phyloP scores from a whole-genome alignment of 1,284 basidiomycete species.

The Takashimella tepidaria region DNA sequence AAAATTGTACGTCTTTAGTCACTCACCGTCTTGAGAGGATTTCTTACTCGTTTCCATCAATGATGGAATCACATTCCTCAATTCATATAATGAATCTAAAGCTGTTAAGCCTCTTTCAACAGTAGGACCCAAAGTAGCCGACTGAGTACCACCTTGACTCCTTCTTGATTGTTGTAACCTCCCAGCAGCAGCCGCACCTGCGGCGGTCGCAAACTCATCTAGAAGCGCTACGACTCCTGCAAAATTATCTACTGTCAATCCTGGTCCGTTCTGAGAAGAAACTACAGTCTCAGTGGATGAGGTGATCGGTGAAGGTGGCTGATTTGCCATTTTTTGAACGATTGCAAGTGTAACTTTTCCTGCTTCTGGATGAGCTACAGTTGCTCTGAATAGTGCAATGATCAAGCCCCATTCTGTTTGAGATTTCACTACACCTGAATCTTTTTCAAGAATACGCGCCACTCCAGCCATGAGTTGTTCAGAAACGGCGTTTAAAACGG shows the following conservation, averaged over 20 bases:
- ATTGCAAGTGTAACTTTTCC: conserved; percentile 77
- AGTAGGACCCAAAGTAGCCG: conserved; percentile 55
- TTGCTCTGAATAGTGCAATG: conserved; percentile 81
- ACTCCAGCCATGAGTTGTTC: conserved; percentile 88
- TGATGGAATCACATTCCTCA: conserved; percentile 60
- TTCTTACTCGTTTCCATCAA: conserved; percentile 53
- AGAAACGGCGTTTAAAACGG: conserved; percentile 74
- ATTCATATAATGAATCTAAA: conserved; percentile 69
- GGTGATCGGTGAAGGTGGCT: too few relatives aligned
- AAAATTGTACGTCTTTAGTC: neutral
- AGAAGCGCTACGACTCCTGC: conserved; percentile 71
- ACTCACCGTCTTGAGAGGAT: conserved; percentile 34
- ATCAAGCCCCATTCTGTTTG: conserved; percentile 95
- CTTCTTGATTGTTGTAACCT: conserved; percentile 46
- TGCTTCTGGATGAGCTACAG: conserved; percentile 81
- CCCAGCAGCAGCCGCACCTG: conserved; percentile 60
- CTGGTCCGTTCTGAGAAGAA: conserved; percentile 50
- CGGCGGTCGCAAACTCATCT: conserved; percentile 78
- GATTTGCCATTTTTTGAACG: conserved; percentile 57
- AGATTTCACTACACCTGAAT: conserved; percentile 67
- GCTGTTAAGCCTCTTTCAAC: conserved; percentile 76
- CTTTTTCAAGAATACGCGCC: conserved; percentile 67
- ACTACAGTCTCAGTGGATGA: too few relatives aligned
- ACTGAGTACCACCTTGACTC: conserved; percentile 18
- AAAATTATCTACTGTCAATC: conserved; percentile 73